A percentile compares a stretch with the other conserved stretches of the same genome.
These are phyloP conservation scores for Calonectria montana DNA, from an alignment of 2,329 filamentous ascomycete species.

Conservation along the genomic window DNA sequence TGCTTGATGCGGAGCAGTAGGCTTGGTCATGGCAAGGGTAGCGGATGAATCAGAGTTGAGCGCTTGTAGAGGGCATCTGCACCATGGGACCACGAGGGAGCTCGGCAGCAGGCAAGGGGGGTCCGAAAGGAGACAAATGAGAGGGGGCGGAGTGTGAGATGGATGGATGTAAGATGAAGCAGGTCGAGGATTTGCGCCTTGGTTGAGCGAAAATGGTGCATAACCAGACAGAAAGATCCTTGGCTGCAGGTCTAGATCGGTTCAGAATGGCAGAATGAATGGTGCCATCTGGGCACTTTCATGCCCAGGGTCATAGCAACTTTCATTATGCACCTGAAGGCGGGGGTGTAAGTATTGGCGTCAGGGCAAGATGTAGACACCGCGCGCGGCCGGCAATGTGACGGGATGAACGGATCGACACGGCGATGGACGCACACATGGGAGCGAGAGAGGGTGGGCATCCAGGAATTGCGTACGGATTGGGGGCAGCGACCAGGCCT, in stretches of 20 bases:
- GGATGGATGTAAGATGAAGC: slow-evolving; percentile 30
- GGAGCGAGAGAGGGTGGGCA: slow-evolving; percentile 5
- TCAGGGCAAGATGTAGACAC: neutral
- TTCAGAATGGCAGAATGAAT: slow-evolving; percentile 11
- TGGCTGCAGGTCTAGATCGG: slow-evolving; percentile 18
- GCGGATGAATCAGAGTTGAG: slow-evolving; percentile 24
- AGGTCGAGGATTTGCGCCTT: slow-evolving; percentile 13
- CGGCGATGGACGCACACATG: slow-evolving; percentile 1
- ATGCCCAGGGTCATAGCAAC: neutral
- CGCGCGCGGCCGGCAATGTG: slow-evolving; percentile 5
- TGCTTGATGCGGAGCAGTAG: slow-evolving; percentile 22
- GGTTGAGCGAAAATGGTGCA: slow-evolving; percentile 4
- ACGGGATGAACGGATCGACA: slow-evolving; percentile 17
- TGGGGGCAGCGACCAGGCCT: neutral
- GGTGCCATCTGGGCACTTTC: slow-evolving; percentile 12
- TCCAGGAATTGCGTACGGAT: slow-evolving; percentile 7
- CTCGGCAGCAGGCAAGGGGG: slow-evolving; percentile 12
- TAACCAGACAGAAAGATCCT: neutral
- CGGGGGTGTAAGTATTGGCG: slow-evolving; percentile 1
- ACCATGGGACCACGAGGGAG: slow-evolving; percentile 16
- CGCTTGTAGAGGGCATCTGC: slow-evolving; percentile 19
- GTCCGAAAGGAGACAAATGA: slow-evolving; percentile 10
- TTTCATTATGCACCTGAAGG: slow-evolving; percentile 2
- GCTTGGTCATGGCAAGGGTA: slow-evolving; percentile 15
- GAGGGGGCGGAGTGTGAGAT: slow-evolving; percentile 20